Conservation (phyloP, 2,329 filamentous ascomycete species). For the Aspergillus arachidicola region DNA sequence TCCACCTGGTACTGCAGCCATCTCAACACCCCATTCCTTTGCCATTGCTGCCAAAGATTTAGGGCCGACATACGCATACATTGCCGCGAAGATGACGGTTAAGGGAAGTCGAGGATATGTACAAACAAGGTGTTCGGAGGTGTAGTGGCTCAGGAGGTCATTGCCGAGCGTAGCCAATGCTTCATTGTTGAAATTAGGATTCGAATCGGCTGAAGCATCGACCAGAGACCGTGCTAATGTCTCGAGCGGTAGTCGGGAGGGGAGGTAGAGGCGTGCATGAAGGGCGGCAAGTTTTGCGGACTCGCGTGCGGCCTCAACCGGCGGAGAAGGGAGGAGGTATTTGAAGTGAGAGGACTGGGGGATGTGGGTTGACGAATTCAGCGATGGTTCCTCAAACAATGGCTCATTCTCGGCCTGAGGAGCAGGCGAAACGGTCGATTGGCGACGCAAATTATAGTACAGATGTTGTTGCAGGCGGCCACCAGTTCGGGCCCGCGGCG, state of each 20-base stretch:
- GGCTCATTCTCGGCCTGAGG: conserved; percentile 31
- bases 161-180: conserved; percentile 79
- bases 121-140: conserved; percentile 82
- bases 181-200: conserved; percentile 83
- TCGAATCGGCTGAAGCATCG: conserved; percentile 78
- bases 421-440: conserved; percentile 44
- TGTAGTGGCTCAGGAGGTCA: conserved; percentile 84
- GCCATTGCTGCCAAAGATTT: conserved; percentile 73
- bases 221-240: conserved; percentile 85
- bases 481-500: conserved; percentile 48
- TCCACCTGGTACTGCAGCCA: conserved; percentile 79
- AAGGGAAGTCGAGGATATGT: conserved; percentile 90
- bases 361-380: conserved; percentile 24
- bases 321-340: conserved; percentile 69
- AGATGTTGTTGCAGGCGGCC: conserved; percentile 40
- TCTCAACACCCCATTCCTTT: conserved; percentile 87
- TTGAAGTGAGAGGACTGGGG: conserved; percentile 34
- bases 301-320: conserved; percentile 63
- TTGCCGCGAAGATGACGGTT: conserved; percentile 80
- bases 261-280: conserved; percentile 83
- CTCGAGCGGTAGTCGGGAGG: conserved; percentile 78
- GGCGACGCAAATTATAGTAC: conserved; percentile 40
- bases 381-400: conserved; percentile 28
- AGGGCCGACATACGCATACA: conserved; percentile 80
- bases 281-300: conserved; percentile 92